phyloP scores from a whole-genome alignment of 345 rosid species.

The Citrus cavaleriei region DNA sequence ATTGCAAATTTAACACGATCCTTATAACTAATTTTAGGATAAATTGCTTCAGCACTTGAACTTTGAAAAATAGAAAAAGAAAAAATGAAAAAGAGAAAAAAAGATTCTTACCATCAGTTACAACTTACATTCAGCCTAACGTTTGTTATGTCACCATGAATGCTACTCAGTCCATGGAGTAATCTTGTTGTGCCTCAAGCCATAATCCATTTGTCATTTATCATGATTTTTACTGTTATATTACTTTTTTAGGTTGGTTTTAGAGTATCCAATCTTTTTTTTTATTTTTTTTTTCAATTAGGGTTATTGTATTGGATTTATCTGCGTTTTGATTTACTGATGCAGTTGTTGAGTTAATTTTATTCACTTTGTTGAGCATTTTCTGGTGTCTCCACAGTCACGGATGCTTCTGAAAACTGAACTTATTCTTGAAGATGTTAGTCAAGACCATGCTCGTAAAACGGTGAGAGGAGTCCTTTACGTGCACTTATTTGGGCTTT shows the following conservation, averaged over 20 bases:
- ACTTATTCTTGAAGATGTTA: constrained; percentile 87
- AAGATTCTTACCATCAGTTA: background rate
- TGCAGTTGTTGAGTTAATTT: background rate
- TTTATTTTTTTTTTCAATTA: background rate
- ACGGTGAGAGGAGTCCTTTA: constrained; percentile 44
- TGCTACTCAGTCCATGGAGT: background rate
- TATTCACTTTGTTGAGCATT: constrained; percentile 4
- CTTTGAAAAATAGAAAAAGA: background rate
- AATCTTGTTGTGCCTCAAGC: background rate
- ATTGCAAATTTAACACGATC: background rate
- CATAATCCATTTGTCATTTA: background rate
- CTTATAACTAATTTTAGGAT: background rate
- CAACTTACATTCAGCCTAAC: background rate
- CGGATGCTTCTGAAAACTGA: constrained; percentile 87
- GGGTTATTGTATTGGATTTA: background rate
- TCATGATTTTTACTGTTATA: background rate
- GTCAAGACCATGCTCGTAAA: constrained; percentile 92
- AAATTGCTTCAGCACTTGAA: background rate
- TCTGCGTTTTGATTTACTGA: background rate
- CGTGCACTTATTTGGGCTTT: background rate
- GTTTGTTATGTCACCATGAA: background rate
- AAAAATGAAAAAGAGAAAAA: background rate
- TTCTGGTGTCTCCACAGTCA: constrained; percentile 40
- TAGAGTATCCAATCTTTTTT: background rate
- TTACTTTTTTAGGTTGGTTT: background rate